Evolutionary conservation across 495 filamentous ascomycete species (phyloP).

Genomic region (Parathielavia hyrcaniae): DNA sequence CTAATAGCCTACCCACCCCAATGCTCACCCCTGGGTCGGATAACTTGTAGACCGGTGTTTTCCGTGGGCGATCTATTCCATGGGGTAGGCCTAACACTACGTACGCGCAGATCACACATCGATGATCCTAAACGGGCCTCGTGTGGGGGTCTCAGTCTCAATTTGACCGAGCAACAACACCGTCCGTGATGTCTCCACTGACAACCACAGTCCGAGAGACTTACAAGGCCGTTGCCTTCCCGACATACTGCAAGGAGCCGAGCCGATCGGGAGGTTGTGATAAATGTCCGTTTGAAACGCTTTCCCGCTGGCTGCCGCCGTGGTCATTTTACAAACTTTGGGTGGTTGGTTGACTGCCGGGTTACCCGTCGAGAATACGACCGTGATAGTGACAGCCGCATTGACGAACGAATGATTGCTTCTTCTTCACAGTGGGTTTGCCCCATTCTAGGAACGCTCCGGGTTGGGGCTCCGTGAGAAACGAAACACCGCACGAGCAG

Average conservation of each 20-base stretch:
- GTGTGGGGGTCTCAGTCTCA: too few relatives aligned
- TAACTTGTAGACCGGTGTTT: not conserved
- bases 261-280: not conserved
- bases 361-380: not conserved
- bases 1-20: not conserved
- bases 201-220: not conserved
- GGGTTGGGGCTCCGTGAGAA: not conserved
- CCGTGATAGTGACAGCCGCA: not conserved
- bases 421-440: not conserved
- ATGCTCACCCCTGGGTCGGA: not conserved
- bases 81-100: too few relatives aligned
- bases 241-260: not conserved
- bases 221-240: not conserved
- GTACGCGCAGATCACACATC: too few relatives aligned
- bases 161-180: too few relatives aligned
- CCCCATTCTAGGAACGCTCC: not conserved
- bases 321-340: not conserved
- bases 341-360: not conserved
- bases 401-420: not conserved
- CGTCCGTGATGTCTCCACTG: not conserved
- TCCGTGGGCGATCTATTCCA: not conserved
- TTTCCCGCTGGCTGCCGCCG: not conserved
- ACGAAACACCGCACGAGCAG: not conserved
- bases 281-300: not conserved
- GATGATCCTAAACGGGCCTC: too few relatives aligned